phyloP scores from a whole-genome alignment of 164 flowering plant genomes.

The Umbellularia californica region DNA sequence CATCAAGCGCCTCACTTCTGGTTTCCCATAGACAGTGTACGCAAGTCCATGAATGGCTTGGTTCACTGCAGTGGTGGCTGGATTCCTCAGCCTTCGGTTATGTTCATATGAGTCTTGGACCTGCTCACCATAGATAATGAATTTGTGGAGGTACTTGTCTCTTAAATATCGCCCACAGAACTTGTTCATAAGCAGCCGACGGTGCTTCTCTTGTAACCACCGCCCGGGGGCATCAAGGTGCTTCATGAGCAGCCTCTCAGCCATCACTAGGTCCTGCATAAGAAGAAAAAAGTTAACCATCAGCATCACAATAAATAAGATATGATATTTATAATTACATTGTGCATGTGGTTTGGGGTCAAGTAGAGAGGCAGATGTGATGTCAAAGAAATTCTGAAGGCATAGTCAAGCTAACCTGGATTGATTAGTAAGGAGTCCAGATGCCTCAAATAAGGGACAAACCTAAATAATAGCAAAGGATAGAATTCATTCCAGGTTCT shows the following conservation, averaged over 20 bases:
- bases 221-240: constrained; percentile 96
- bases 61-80: constrained; percentile 83
- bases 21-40: constrained; percentile 83
- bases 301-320: neutral
- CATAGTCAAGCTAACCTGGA: too few species aligned
- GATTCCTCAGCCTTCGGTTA: constrained; percentile 83
- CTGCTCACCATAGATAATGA: constrained; percentile 67
- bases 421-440: too few species aligned
- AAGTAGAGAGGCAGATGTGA: neutral
- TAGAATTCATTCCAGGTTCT: too few species aligned
- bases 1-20: constrained; percentile 93
- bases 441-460: too few species aligned
- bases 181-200: constrained; percentile 83
- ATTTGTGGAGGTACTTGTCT: constrained; percentile 74
- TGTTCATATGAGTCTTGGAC: constrained; percentile 80
- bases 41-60: constrained; percentile 95
- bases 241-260: constrained; percentile 92
- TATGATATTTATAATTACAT: neutral
- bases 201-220: constrained; percentile 86
- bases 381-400: too few species aligned
- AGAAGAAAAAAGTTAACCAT: constrained; percentile 1
- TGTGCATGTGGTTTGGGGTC: neutral
- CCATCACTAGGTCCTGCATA: constrained; percentile 88
- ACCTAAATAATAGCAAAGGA: too few species aligned
- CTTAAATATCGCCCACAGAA: constrained; percentile 88